These are phyloP conservation scores for Malbranchea zuffiana DNA, from an alignment of 2,329 filamentous ascomycete species.

Conservation along the genomic window DNA sequence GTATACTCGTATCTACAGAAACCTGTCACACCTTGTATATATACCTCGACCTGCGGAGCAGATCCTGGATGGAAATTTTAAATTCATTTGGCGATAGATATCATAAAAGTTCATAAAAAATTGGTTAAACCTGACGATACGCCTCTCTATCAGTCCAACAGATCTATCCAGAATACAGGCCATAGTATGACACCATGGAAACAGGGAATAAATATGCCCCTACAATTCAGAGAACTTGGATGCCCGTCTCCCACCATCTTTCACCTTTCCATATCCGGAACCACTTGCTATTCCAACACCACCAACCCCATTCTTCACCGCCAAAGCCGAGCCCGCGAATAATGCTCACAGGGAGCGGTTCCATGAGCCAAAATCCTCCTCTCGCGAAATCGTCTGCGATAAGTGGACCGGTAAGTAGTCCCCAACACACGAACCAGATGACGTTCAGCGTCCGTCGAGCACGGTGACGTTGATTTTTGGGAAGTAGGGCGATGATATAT, in stretches of 20 bases:
- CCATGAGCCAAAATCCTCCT: slow-evolving; percentile 65
- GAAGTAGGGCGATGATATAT: slow-evolving; percentile 26
- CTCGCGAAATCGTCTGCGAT: slow-evolving; percentile 67
- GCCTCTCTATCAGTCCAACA: too few species aligned
- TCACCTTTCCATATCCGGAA: slow-evolving; percentile 50
- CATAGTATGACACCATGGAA: too few species aligned
- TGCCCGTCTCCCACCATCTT: slow-evolving; percentile 54
- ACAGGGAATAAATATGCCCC: too few species aligned
- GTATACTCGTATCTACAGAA: too few species aligned
- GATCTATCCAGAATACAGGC: too few species aligned
- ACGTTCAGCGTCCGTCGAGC: slow-evolving; percentile 49
- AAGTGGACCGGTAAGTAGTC: slow-evolving; percentile 52
- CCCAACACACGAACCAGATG: slow-evolving; percentile 53
- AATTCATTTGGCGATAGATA: too few species aligned
- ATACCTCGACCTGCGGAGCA: too few species aligned
- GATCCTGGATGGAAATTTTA: too few species aligned
- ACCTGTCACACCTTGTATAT: too few species aligned
- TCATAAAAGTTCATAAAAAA: too few species aligned
- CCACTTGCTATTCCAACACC: slow-evolving; percentile 52
- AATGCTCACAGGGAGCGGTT: slow-evolving; percentile 67
- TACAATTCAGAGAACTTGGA: too few species aligned
- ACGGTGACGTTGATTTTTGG: slow-evolving; percentile 34
- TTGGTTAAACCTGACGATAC: too few species aligned
- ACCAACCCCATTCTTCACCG: slow-evolving; percentile 50
- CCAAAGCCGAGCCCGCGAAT: slow-evolving; percentile 58